phyloP scores from a whole-genome alignment of 306 rosid species.

The Castanea sativa region DNA sequence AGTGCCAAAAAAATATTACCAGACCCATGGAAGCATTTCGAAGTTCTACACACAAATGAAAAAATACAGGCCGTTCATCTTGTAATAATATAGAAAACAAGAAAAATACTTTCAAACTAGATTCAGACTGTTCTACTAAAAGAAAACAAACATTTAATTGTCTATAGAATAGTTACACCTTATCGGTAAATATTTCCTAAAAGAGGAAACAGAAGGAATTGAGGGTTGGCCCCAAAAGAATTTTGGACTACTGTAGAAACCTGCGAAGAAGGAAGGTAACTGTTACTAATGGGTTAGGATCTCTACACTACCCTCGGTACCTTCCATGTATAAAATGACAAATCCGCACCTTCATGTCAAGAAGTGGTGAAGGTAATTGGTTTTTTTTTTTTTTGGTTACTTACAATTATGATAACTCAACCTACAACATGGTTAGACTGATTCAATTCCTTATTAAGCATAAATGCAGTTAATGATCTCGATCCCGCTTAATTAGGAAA shows the following conservation, averaged over 20 bases:
- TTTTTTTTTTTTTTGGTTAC: not conserved
- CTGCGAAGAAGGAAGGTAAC: conserved; percentile 20
- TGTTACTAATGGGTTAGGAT: conserved; percentile 36
- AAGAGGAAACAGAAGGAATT: not conserved
- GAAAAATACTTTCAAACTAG: not conserved
- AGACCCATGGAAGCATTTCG: too few species aligned
- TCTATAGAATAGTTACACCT: conserved; percentile 33
- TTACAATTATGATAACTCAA: conserved; percentile 43
- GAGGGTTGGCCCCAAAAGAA: conserved; percentile 25
- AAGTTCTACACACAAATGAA: too few species aligned
- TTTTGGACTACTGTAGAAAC: conserved; percentile 28
- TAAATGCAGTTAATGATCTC: conserved; percentile 20
- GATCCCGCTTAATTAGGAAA: conserved; percentile 19
- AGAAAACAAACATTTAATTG: conserved; percentile 20
- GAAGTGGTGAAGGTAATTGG: conserved; percentile 28
- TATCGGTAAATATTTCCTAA: conserved; percentile 18
- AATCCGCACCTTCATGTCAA: conserved; percentile 23
- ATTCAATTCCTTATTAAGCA: conserved; percentile 26
- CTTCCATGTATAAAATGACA: conserved; percentile 24
- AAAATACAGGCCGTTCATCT: too few species aligned
- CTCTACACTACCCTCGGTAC: conserved; percentile 41
- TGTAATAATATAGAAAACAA: not conserved
- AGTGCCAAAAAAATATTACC: too few species aligned
- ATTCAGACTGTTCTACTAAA: not conserved
- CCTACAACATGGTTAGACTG: conserved; percentile 39